These are phyloP conservation scores for Escovopsis sp. DNA, from an alignment of 2,329 filamentous ascomycete species.

Conservation along the genomic window DNA sequence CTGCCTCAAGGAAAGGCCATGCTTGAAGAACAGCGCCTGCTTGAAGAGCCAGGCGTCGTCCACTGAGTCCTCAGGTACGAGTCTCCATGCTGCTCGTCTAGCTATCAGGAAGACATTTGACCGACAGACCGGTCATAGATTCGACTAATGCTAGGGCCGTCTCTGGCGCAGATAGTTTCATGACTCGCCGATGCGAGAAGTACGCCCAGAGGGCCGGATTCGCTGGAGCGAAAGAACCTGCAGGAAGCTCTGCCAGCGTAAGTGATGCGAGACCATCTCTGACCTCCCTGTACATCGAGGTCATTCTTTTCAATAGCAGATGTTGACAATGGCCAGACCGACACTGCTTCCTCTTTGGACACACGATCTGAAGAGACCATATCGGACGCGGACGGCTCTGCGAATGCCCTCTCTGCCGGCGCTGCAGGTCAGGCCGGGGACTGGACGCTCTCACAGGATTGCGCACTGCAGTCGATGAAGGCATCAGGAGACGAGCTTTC, in stretches of 20 bases:
- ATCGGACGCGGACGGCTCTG: not conserved
- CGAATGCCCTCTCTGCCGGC: not conserved
- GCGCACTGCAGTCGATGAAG: conserved; percentile 20
- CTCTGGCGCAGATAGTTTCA: not conserved
- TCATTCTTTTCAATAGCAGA: too few species aligned
- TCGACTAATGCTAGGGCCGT: not conserved
- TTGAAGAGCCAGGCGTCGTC: not conserved
- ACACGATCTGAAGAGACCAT: not conserved
- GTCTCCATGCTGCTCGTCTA: too few species aligned
- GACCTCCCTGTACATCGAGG: too few species aligned
- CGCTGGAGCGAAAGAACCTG: too few species aligned
- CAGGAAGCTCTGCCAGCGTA: not conserved
- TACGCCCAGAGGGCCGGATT: not conserved
- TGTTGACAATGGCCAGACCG: not conserved
- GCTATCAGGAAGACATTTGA: too few species aligned
- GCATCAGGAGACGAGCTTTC: conserved; percentile 10
- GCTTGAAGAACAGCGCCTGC: not conserved
- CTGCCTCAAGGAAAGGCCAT: conserved; percentile 1
- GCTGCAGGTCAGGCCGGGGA: not conserved
- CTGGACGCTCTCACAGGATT: conserved; percentile 22
- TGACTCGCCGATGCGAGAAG: not conserved
- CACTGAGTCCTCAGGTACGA: not conserved
- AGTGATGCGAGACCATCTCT: too few species aligned
- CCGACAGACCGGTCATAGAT: not conserved
- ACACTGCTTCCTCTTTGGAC: not conserved